Evolutionary conservation across 306 rosid species (phyloP).

Genomic region (Purshia tridentata): DNA sequence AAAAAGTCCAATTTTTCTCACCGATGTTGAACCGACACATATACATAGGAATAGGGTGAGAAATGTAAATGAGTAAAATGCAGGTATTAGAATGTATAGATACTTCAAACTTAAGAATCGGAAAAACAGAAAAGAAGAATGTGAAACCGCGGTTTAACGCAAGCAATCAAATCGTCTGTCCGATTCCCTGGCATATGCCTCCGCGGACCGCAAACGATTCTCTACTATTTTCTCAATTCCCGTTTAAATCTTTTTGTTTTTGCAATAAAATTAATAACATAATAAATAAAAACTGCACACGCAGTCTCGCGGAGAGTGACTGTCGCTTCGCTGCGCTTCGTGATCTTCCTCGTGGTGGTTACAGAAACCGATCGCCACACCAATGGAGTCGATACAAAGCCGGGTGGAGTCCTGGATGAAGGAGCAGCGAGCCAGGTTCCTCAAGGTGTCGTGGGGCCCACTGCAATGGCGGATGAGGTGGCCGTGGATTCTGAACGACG

Average conservation of each 20-base stretch:
- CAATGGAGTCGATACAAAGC: constrained; percentile 76
- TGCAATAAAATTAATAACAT: neutral
- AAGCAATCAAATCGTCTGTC: neutral
- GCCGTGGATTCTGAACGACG: constrained; percentile 55
- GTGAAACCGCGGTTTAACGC: too few relatives aligned
- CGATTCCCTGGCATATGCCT: constrained; percentile 4
- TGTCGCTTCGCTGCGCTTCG: constrained; percentile 15
- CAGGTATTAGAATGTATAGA: too few relatives aligned
- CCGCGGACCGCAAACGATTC: neutral
- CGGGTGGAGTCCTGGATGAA: constrained; percentile 90
- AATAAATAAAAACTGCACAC: neutral
- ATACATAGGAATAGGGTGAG: too few relatives aligned
- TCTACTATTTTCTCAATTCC: neutral
- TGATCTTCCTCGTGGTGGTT: constrained; percentile 1
- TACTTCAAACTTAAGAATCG: too few relatives aligned
- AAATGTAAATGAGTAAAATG: too few relatives aligned
- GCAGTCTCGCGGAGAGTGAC: too few relatives aligned
- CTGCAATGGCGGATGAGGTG: constrained; percentile 86
- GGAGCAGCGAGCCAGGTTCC: constrained; percentile 63
- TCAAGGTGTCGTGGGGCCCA: constrained; percentile 86
- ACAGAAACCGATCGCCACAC: too few relatives aligned
- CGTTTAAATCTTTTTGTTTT: neutral
- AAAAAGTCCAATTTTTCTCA: too few relatives aligned
- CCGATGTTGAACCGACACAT: too few relatives aligned
- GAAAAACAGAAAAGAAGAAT: neutral